Base-by-base conservation (phyloP, 805 yeast genomes). In the Starmerella potacharoeniae region DNA sequence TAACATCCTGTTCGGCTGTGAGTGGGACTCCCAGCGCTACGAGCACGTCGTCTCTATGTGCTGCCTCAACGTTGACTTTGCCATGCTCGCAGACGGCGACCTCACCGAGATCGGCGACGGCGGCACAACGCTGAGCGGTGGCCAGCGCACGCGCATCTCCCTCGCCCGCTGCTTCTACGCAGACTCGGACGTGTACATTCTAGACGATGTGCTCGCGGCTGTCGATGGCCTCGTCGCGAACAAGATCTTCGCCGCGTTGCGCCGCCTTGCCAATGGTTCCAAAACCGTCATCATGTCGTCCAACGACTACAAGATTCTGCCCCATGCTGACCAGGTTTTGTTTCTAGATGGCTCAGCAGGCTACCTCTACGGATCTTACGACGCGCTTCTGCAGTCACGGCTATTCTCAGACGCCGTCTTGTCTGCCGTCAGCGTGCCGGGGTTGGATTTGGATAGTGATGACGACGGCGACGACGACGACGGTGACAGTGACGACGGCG, bases 171-270 rank as follows among this genome's bases (percentile, higher is more conserved):
- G 97, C 14, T 95, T 90, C 9, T 90, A 90, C 67, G 77, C 95
- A 14, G 77, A 96, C 62, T 90, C 96, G 2, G 96, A 89, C 65
- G 79, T 89, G 40, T 87, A 86, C 68, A 71, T 90, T 45, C 71
- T 90, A 57, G 97, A 90, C 68, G 97, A 90, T 69, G 83, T 91
- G n/a, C 75, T 90, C 58, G 83, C 91, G 67, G 96, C 97, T 31
- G 96, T 90, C 49, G 97, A 90, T 71, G 95, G 87, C 62, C 96
- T 88, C 66, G 96, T 90, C 60, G 89, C 95, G 11, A 81, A 77
- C 62, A 90, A 86, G 65, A 74, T 89, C 63, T 81, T 84, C 60
- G 82, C 79, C 62, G 81, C 84, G 63, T 91, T 88, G 40, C 71
- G 86, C 56, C 90, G 93, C 28, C 71, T 76, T 39, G 95, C 95